phyloP scores from a whole-genome alignment of 192 early-diverging fungal genomes.

The Hyaloraphidium curvatum region DNA sequence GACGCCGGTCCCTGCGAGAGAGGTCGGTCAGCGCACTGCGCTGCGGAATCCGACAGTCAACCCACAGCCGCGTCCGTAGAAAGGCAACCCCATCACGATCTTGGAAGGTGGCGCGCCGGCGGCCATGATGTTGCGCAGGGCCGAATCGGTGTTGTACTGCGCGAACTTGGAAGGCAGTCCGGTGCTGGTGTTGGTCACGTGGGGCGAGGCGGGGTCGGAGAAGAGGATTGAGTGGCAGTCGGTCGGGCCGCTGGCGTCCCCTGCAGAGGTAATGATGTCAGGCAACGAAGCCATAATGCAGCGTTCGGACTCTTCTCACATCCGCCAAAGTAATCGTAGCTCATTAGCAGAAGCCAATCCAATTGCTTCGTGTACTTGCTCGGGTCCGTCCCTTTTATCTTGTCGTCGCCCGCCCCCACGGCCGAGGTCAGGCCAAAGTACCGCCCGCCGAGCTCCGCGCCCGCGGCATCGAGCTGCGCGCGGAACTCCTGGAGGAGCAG shows the following conservation, averaged over 20 bases:
- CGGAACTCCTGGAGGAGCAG: conserved; percentile 36
- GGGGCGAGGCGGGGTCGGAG: conserved; percentile 32
- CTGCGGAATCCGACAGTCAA: no score
- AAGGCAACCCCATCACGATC: conserved; percentile 33
- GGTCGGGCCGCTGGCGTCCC: no score
- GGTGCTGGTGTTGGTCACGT: conserved; percentile 12
- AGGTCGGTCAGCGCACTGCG: no score
- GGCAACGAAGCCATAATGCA: no score
- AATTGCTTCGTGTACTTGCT: conserved; percentile 33
- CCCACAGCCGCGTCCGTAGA: conserved; percentile 49
- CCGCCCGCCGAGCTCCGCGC: conserved; percentile 21
- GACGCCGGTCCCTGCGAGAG: no score
- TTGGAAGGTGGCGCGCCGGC: conserved; percentile 38
- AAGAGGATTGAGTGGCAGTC: no score
- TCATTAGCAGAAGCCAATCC: conserved; percentile 45
- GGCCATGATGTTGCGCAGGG: conserved; percentile 28
- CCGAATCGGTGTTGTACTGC: conserved; percentile 16
- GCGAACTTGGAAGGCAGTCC: no score
- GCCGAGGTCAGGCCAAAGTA: conserved; percentile 43
- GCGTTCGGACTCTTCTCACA: no score
- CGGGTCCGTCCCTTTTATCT: conserved; percentile 29
- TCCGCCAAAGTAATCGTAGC: conserved; percentile 38
- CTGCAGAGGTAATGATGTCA: no score
- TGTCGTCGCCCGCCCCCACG: conserved; percentile 25
- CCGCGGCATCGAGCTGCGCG: conserved; percentile 19